These are phyloP conservation scores for Naegleria gruberi DNA, from an alignment of 208 protist genomes.

Conservation along the genomic window DNA sequence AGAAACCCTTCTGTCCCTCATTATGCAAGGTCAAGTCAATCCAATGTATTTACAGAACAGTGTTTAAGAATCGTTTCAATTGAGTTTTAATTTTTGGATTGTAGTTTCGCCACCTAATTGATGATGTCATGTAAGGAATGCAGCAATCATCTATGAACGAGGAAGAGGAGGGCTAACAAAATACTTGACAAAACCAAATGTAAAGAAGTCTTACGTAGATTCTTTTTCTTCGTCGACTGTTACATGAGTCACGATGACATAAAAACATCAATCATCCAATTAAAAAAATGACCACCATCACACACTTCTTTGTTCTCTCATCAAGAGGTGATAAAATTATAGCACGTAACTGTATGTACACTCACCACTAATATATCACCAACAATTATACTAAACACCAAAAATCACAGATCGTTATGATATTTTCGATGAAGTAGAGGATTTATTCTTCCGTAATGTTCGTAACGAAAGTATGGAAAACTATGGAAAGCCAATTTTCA, in stretches of 20 bases:
- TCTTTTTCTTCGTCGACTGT: no score
- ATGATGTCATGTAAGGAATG: no score
- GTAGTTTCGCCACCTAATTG: no score
- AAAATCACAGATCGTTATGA: constrained; percentile 48
- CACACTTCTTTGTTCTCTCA: constrained; percentile 69
- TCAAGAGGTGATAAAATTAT: constrained; percentile 65
- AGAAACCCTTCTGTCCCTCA: not conserved
- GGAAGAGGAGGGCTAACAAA: no score
- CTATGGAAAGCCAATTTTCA: constrained; percentile 37
- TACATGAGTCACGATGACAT: no score
- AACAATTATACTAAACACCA: not conserved
- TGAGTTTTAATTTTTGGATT: not conserved
- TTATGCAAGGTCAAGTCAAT: constrained; percentile 18
- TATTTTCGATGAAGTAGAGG: constrained; percentile 47
- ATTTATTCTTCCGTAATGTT: constrained; percentile 72
- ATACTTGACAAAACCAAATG: no score
- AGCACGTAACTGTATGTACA: constrained; percentile 54
- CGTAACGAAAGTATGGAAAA: constrained; percentile 49
- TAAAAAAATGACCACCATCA: not conserved
- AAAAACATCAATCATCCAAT: no score
- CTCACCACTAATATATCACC: not conserved
- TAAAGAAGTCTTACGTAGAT: no score
- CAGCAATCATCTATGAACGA: no score
- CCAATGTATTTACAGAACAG: constrained; percentile 18
- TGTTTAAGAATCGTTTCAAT: not conserved